These are phyloP conservation scores for Rubia yunnanensis DNA, from an alignment of 257 asterid species.

Conservation along the genomic window DNA sequence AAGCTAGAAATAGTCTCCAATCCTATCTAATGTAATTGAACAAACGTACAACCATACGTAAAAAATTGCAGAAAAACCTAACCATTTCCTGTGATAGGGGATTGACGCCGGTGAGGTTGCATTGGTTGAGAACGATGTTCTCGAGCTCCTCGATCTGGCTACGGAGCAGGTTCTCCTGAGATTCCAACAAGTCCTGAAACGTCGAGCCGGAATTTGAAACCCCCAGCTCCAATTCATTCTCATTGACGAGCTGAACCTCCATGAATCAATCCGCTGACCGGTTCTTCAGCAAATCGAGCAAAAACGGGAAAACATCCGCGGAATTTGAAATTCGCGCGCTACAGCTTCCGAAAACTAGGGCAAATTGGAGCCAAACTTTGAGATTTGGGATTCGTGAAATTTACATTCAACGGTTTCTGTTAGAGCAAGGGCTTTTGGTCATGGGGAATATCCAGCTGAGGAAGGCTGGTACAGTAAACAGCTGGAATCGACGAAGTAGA, in stretches of 20 bases:
- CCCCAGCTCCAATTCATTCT: slow-evolving; percentile 37
- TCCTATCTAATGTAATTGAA: background rate
- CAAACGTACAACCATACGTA: background rate
- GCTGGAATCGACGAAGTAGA: background rate
- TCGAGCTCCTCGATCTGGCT: slow-evolving; percentile 73
- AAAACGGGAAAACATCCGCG: background rate
- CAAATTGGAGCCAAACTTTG: background rate
- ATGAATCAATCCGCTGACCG: slow-evolving; percentile 11
- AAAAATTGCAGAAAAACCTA: background rate
- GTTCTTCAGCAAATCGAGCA: background rate
- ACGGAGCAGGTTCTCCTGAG: slow-evolving; percentile 52
- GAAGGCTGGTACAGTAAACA: background rate
- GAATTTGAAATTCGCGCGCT: slow-evolving; percentile 6
- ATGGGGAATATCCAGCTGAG: background rate
- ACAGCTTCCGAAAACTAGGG: background rate
- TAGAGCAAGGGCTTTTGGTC: slow-evolving; percentile 12
- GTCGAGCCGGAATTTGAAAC: slow-evolving; percentile 38
- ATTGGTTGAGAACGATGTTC: slow-evolving; percentile 60
- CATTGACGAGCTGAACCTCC: slow-evolving; percentile 44
- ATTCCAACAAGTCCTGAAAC: slow-evolving; percentile 41
- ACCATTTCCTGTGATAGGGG: slow-evolving; percentile 99
- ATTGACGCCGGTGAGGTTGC: slow-evolving; percentile 88
- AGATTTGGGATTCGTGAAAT: background rate
- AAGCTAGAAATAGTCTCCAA: background rate
- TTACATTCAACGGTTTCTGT: background rate